Percentiles rank a stretch among this genome's conserved stretches.
Evolutionary conservation across 2,329 filamentous ascomycete genomes (phyloP).

Genomic region (Thelonectria discophora): DNA sequence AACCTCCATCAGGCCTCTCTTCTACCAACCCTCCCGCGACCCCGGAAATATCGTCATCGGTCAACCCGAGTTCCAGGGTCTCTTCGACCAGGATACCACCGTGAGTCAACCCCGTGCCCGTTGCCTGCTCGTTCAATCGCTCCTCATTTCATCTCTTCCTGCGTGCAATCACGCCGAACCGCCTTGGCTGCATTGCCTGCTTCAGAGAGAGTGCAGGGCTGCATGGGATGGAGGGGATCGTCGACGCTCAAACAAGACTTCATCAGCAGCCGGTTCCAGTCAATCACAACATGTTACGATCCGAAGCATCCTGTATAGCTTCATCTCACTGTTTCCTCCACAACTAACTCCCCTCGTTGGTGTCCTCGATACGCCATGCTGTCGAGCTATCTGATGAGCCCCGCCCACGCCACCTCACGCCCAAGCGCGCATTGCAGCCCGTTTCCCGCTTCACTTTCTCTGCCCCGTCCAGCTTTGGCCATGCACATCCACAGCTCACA

Average conservation of each 20-base stretch:
- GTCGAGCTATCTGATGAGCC: conserved; percentile 28
- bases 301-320: not conserved
- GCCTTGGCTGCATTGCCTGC: not conserved
- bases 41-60: conserved; percentile 26
- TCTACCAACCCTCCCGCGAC: conserved; percentile 1
- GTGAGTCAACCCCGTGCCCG: conserved; percentile 21
- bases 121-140: conserved; percentile 6
- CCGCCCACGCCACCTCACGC: conserved; percentile 43
- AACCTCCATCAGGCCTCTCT: no score
- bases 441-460: conserved; percentile 36
- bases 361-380: conserved; percentile 27
- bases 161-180: not conserved
- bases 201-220: not conserved
- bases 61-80: conserved; percentile 19
- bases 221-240: not conserved
- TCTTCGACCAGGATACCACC: conserved; percentile 17
- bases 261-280: not conserved
- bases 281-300: not conserved
- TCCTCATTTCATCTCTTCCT: conserved; percentile 1
- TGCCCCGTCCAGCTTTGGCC: conserved; percentile 27
- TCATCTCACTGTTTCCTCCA: conserved; percentile 11
- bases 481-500: conserved; percentile 29
- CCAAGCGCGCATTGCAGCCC: conserved; percentile 41
- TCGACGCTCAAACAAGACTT: conserved; percentile 1
- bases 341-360: conserved; percentile 27